Conservation (phyloP, 176 grass and related monocot species). For the Poa annua region DNA sequence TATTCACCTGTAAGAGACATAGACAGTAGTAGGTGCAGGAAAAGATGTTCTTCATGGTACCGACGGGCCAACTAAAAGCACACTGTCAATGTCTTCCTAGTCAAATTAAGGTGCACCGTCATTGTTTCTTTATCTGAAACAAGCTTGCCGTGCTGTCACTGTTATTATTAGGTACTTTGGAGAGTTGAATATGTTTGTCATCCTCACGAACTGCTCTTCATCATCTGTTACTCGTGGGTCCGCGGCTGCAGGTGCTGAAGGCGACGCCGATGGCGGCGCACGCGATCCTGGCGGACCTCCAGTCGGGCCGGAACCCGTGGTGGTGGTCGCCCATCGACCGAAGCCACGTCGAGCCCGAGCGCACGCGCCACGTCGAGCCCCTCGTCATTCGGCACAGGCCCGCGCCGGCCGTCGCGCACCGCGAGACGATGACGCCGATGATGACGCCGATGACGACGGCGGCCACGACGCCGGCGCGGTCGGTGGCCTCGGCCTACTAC, state of each 20-base stretch:
- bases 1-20: too few species aligned
- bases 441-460: slow-evolving; percentile 37
- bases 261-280: slow-evolving; percentile 67
- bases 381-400: not conserved
- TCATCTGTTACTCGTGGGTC: not conserved
- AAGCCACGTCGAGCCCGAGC: slow-evolving; percentile 34
- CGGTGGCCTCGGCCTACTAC: slow-evolving; percentile 45
- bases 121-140: not conserved
- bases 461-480: slow-evolving; percentile 50
- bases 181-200: not conserved
- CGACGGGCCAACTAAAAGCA: slow-evolving; percentile 34
- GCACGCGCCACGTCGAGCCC: not conserved
- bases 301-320: slow-evolving; percentile 64
- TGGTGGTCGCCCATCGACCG: slow-evolving; percentile 75
- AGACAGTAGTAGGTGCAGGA: too few species aligned
- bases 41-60: not conserved
- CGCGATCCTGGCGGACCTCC: slow-evolving; percentile 74
- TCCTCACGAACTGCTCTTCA: too few species aligned
- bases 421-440: not conserved
- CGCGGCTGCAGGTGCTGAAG: slow-evolving; percentile 55
- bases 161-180: slow-evolving; percentile 1
- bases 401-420: not conserved
- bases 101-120: slow-evolving; percentile 31
- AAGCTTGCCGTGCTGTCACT: slow-evolving; percentile 25
- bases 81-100: not conserved